Evolutionary conservation across 148 eudicot species (phyloP).

Genomic region (Pouteria glomerata): DNA sequence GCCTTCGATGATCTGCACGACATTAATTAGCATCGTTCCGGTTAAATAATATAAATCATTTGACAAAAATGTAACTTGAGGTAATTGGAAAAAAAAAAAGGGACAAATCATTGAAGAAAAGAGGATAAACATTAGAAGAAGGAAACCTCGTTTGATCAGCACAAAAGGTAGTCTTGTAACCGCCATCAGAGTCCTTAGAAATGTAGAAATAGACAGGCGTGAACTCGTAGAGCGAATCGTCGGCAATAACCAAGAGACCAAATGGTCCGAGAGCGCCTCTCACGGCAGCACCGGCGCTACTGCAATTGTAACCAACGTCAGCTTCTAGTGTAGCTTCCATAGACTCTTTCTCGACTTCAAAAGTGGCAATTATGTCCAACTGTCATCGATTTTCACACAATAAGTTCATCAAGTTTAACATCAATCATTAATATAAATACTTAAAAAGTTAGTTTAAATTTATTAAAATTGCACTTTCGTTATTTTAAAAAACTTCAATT

Average conservation of each 20-base stretch:
- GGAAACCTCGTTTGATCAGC: slow-evolving; percentile 73
- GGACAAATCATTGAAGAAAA: no score
- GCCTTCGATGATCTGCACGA: slow-evolving; percentile 64
- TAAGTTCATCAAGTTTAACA: neutral
- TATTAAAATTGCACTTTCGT: no score
- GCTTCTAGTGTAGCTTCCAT: slow-evolving; percentile 40
- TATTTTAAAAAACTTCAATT: no score
- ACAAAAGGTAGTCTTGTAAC: slow-evolving; percentile 57
- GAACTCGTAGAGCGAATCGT: slow-evolving; percentile 54
- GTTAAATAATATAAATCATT: neutral
- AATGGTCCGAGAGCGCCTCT: slow-evolving; percentile 80
- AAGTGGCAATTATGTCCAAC: slow-evolving; percentile 71
- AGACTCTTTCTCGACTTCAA: slow-evolving; percentile 46
- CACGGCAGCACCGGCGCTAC: slow-evolving; percentile 37
- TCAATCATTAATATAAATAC: no score
- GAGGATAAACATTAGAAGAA: no score
- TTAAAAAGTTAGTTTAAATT: no score
- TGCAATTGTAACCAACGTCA: slow-evolving; percentile 56
- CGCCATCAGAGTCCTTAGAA: slow-evolving; percentile 55
- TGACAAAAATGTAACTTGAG: no score
- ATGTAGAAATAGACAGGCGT: slow-evolving; percentile 86
- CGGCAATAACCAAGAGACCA: slow-evolving; percentile 75
- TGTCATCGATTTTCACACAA: slow-evolving; percentile 10
- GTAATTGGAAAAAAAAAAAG: no score
- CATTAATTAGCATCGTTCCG: neutral